Base-by-base conservation (phyloP, 2,329 filamentous ascomycete genomes). In the Pyricularia sp. region DNA sequence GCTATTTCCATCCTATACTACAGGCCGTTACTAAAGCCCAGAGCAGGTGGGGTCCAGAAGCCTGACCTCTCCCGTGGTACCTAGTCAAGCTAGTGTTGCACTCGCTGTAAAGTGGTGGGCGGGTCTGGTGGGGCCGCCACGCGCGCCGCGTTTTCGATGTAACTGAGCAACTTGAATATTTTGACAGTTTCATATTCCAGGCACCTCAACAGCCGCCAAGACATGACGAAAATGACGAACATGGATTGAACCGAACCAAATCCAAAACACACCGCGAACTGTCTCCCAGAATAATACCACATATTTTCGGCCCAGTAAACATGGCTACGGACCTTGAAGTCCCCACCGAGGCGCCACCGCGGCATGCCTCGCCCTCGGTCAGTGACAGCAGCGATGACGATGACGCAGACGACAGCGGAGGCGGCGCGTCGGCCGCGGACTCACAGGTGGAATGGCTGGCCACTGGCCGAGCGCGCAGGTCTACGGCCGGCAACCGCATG, bases 401-500 rank as follows among this genome's bases (percentile, higher is more conserved):
- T 66, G 53, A 26, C 24, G 55, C 24, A 12, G 55, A 59, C 10
- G 55, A 59, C 55, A 28, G 28, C 10, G 19, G 10, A 19, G 61
- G 30, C 35, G 49, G 63, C 12, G 63, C 24, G 2, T 60, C 63
- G 10, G 22, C 31, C 22, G 13, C 55, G 8, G 60, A 66, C 26
- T 65, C 74, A 3, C 70, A 75, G 66, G 77, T 88, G 64, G 85
- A 90, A 79, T 89, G 87, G 81, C 82, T 93, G 49, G 88, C 88
- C 60, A 90, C 88, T 5, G 85, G 85, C 49, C 88, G 92, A 66
- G 80, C 85, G 69, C 90, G 86, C 75, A 88, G 92, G 68, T 87
- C 88, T 13, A 96, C 90, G 0, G 92, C 92, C 24, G 92, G 92
- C 66, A 93, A 91, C 73, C 87, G 91, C 68, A 89, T 96, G 82